A percentile compares a stretch with the other conserved stretches of the same genome.
These are phyloP conservation scores for Microbotryum violaceum DNA, from an alignment of 1,284 basidiomycete genomes.

Conservation along the genomic window DNA sequence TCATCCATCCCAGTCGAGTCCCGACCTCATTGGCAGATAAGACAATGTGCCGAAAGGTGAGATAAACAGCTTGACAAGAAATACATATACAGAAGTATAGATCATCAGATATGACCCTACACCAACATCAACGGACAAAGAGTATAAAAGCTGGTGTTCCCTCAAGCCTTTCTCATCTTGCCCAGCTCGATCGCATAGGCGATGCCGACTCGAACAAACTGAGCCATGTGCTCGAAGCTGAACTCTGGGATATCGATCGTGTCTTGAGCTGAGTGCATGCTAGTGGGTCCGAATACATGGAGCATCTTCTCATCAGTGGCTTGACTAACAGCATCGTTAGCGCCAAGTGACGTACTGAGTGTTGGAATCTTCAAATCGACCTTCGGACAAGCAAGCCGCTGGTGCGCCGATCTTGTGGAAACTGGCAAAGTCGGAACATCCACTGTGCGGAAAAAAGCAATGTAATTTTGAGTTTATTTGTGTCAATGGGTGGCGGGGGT, in stretches of 20 bases:
- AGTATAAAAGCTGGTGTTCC: not conserved
- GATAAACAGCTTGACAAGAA: too few species aligned
- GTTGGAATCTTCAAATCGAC: constrained; percentile 27
- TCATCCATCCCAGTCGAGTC: too few species aligned
- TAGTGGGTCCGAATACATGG: constrained; percentile 24
- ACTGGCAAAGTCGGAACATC: constrained; percentile 64
- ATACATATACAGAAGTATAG: too few species aligned
- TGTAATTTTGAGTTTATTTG: not conserved
- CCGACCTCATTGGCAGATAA: too few species aligned
- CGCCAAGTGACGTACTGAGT: constrained; percentile 5
- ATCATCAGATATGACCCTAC: too few species aligned
- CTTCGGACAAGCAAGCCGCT: constrained; percentile 38
- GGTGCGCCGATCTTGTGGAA: constrained; percentile 41
- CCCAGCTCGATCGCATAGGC: constrained; percentile 15
- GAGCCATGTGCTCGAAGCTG: constrained; percentile 52
- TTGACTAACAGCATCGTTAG: not conserved
- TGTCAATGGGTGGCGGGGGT: not conserved
- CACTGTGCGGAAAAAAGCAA: constrained; percentile 49
- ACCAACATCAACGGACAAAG: not conserved
- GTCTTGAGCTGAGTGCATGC: constrained; percentile 76
- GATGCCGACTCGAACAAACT: constrained; percentile 14
- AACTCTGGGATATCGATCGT: constrained; percentile 76
- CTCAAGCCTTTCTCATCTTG: not conserved
- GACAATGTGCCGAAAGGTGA: too few species aligned
- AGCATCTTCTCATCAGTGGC: constrained; percentile 48